Evolutionary conservation across 169 alveolate species (phyloP), one percentile per base, ranked within the genome.

Genomic region (Cryptosporidium viatorum): DNA sequence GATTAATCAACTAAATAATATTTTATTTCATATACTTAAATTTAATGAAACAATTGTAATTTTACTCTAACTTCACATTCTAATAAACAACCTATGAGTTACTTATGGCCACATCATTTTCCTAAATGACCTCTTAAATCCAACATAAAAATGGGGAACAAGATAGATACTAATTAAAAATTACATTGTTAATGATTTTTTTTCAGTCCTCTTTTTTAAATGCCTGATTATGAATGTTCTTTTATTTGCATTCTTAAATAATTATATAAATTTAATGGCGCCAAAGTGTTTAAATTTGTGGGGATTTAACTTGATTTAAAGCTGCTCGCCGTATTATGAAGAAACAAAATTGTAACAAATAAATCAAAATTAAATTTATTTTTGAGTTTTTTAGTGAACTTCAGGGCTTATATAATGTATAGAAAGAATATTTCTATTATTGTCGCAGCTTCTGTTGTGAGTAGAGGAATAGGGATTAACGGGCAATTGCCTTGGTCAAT

Each of bases 401-500:
- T 26, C 23, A 23, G 23, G 21, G 0, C 18, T n/a, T 55, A 3
- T 3, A 9, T 2, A n/a, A 65, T 65, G 71, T 8, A 33, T 1
- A 37, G 10, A 39, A 75, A 59, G 45, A 18, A 23, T 12, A n/a
- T 75, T 18, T 59, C 73, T 1, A 55, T 75, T 26, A 18, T 75
- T 37, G 86, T 59, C 7, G 86, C 86, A 59, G 86, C 86, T 10
- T 75, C 86, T n/a, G 69, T 60, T 8, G 7, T 21, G 35, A 60
- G n/a, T 2, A 37, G 31, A 5, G 86, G 86, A 31, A 75, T 75
- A 35, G 86, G 86, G 2, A 43, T 35, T 4, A 41, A 55, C 16
- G 73, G 73, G 5, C 48, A 75, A 37, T 29, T 75, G 3, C 86
- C 86, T 37, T 75, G 86, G 86, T 26, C 71, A 3, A 75, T 75